phyloP scores from a whole-genome alignment of 306 rosid genomes.

The Biancaea sappan region DNA sequence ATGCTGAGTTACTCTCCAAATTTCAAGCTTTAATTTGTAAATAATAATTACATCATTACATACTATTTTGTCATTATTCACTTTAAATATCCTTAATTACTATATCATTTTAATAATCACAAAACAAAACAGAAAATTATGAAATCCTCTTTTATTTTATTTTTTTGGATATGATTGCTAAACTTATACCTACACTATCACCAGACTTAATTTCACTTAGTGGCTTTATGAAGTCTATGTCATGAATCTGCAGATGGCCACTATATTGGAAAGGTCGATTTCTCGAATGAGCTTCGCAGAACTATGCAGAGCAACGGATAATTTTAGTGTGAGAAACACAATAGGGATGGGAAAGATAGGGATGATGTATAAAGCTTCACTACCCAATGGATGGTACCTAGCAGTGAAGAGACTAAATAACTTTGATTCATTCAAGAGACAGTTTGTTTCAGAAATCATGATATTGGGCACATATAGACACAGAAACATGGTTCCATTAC shows the following conservation, averaged over 20 bases:
- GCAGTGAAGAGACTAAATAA: constrained; percentile 37
- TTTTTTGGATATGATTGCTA: too few species aligned
- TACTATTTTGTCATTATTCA: too few species aligned
- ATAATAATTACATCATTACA: too few species aligned
- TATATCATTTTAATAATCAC: too few species aligned
- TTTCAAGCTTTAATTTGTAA: too few species aligned
- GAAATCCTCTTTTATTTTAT: too few species aligned
- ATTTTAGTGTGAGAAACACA: constrained; percentile 34
- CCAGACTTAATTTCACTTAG: too few species aligned
- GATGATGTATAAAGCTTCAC: constrained; percentile 39
- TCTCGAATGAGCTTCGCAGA: constrained; percentile 30
- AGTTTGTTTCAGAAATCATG: constrained; percentile 33
- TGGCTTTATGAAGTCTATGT: background rate
- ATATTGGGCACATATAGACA: constrained; percentile 34
- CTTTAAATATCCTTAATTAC: too few species aligned
- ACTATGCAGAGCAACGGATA: constrained; percentile 33
- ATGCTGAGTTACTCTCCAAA: too few species aligned
- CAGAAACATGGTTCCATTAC: constrained; percentile 32
- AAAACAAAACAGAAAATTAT: too few species aligned
- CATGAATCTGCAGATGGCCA: constrained; percentile 8
- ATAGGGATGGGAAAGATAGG: constrained; percentile 43
- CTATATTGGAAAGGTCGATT: constrained; percentile 11
- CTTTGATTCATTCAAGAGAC: background rate
- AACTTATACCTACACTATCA: too few species aligned
- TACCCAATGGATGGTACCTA: constrained; percentile 24